phyloP scores from a whole-genome alignment of 139 green algal species.

The Micromonas commoda region DNA sequence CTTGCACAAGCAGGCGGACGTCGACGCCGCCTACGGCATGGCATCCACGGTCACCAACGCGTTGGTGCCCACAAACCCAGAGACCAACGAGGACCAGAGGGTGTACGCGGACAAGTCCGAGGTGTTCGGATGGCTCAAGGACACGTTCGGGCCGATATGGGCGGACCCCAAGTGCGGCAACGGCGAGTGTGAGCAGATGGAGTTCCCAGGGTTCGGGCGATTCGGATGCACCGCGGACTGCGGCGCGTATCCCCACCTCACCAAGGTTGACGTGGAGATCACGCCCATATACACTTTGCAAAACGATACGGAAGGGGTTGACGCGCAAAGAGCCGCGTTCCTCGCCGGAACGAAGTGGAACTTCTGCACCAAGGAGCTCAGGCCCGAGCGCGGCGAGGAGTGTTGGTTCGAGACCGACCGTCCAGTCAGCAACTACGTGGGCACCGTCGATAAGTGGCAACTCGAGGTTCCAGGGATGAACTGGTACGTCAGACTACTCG shows the following conservation, averaged over 20 bases:
- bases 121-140: not conserved
- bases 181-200: slow-evolving; percentile 66
- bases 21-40: not conserved
- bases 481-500: too few species aligned
- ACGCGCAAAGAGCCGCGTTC: too few species aligned
- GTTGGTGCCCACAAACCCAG: not conserved
- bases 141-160: slow-evolving; percentile 56
- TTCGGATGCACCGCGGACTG: slow-evolving; percentile 80
- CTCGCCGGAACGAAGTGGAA: not conserved
- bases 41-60: not conserved
- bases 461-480: too few species aligned
- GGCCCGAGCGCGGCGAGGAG: too few species aligned
- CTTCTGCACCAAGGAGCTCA: not conserved
- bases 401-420: too few species aligned
- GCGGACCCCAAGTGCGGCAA: slow-evolving; percentile 72
- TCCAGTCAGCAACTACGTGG: too few species aligned
- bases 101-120: not conserved
- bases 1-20: not conserved
- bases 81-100: not conserved
- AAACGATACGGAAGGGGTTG: not conserved
- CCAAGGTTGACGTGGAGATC: not conserved
- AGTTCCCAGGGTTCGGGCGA: slow-evolving; percentile 67
- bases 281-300: not conserved
- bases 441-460: too few species aligned
- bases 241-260: slow-evolving; percentile 31